Conservation (phyloP, 768 basidiomycete species). For the Suillus alpinus region DNA sequence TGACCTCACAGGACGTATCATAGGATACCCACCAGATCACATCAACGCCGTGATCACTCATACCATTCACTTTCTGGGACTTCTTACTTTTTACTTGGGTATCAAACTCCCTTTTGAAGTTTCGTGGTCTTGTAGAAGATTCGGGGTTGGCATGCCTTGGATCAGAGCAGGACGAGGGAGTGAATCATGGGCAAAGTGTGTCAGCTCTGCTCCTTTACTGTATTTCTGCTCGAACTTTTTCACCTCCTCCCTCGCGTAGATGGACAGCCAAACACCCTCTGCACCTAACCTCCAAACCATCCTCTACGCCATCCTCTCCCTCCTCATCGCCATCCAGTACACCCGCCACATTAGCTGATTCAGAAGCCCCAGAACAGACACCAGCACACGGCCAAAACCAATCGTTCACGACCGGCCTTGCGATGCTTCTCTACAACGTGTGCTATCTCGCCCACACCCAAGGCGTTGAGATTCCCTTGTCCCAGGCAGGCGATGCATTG, state of each 20-base stretch:
- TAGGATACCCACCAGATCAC: constrained; percentile 81
- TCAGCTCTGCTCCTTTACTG: background rate
- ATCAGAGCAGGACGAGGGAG: constrained; percentile 68
- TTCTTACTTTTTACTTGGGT: constrained; percentile 81
- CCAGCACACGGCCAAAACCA: constrained; percentile 29
- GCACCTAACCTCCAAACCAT: constrained; percentile 50
- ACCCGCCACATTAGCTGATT: constrained; percentile 13
- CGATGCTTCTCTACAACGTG: constrained; percentile 82
- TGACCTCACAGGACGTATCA: background rate
- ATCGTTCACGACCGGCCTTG: constrained; percentile 76
- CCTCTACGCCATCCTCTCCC: constrained; percentile 10
- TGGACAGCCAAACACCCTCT: constrained; percentile 69
- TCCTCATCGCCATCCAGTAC: constrained; percentile 14
- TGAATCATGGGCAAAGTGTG: constrained; percentile 68
- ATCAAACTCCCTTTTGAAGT: constrained; percentile 81
- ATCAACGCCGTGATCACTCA: constrained; percentile 85
- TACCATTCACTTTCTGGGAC: constrained; percentile 66
- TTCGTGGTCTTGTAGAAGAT: constrained; percentile 62
- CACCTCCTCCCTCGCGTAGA: constrained; percentile 29
- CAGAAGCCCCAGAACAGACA: constrained; percentile 23
- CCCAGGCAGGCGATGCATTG: constrained; percentile 74
- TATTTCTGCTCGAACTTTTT: constrained; percentile 2
- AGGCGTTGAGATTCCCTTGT: constrained; percentile 67
- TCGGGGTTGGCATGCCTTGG: constrained; percentile 76
- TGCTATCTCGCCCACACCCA: constrained; percentile 84